These are phyloP conservation scores for Suhomyces bribrorum DNA, from an alignment of 1,139 yeast genomes.

Conservation along the genomic window DNA sequence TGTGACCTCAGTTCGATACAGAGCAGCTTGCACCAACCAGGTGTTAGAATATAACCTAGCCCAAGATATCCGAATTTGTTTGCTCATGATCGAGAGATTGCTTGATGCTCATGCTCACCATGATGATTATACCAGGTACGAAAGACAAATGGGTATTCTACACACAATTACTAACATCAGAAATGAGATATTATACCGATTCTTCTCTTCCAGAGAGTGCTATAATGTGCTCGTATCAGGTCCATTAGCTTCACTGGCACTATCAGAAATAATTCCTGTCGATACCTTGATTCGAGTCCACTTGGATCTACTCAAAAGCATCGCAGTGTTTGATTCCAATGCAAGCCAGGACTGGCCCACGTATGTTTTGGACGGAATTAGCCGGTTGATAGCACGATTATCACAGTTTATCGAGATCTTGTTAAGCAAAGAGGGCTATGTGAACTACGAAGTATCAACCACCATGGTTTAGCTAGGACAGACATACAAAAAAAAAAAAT, in stretches of 20 bases:
- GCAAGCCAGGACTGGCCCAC: neutral
- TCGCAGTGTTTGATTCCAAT: neutral
- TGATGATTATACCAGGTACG: constrained; percentile 4
- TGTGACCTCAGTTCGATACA: neutral
- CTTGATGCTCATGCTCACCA: constrained; percentile 3
- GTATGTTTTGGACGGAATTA: constrained; percentile 5
- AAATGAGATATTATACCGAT: constrained; percentile 5
- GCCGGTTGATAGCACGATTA: constrained; percentile 1
- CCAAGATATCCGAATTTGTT: constrained; percentile 2
- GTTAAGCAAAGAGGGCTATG: constrained; percentile 5
- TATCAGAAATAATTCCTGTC: constrained; percentile 1
- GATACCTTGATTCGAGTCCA: constrained; percentile 9
- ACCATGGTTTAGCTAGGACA: constrained; percentile 3
- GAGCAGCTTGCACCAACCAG: neutral
- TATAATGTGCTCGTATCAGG: neutral
- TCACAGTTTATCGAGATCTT: constrained; percentile 9
- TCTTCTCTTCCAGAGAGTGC: constrained; percentile 8
- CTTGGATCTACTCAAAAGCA: constrained; percentile 6
- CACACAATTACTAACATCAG: constrained; percentile 3
- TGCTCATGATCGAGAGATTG: constrained; percentile 5
- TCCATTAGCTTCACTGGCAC: neutral
- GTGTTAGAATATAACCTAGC: neutral
- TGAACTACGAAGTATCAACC: constrained; percentile 3
- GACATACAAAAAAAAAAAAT: neutral
- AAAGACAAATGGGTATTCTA: neutral